phyloP scores from a whole-genome alignment of 2,329 filamentous ascomycete genomes.

The Calonectria hawksworthii region DNA sequence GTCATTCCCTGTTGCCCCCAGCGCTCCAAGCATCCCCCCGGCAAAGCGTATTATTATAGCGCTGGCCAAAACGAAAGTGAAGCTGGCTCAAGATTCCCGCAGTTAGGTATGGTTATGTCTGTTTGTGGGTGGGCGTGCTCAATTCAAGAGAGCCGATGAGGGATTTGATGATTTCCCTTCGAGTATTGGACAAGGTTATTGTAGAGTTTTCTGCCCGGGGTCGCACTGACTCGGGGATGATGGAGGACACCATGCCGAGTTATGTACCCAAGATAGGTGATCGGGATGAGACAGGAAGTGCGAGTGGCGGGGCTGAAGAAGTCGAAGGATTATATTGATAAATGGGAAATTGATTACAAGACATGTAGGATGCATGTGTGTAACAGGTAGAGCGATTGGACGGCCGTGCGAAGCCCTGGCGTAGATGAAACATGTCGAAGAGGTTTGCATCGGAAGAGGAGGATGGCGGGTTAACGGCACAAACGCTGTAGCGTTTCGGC shows the following conservation, averaged over 20 bases:
- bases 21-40: conserved; percentile 56
- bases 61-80: conserved; percentile 77
- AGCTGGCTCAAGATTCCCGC: conserved; percentile 78
- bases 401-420: not conserved
- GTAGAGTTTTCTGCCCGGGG: conserved; percentile 81
- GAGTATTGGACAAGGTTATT: conserved; percentile 74
- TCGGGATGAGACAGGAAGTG: conserved; percentile 77
- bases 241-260: conserved; percentile 75
- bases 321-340: conserved; percentile 57
- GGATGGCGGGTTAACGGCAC: conserved; percentile 38
- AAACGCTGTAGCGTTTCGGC: conserved; percentile 28
- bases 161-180: conserved; percentile 83
- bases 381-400: not conserved
- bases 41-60: conserved; percentile 65
- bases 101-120: conserved; percentile 72
- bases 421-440: conserved; percentile 22
- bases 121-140: conserved; percentile 81
- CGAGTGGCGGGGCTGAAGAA: conserved; percentile 74
- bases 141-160: conserved; percentile 72
- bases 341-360: not conserved
- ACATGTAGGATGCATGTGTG: not conserved
- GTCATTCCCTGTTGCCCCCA: conserved; percentile 75
- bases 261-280: conserved; percentile 82
- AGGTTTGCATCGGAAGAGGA: conserved; percentile 17
- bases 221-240: conserved; percentile 78